A percentile compares a stretch with the other conserved stretches of the same genome.
Conservation (phyloP, 177 flowering plant species). For the Vitis hybrid region DNA sequence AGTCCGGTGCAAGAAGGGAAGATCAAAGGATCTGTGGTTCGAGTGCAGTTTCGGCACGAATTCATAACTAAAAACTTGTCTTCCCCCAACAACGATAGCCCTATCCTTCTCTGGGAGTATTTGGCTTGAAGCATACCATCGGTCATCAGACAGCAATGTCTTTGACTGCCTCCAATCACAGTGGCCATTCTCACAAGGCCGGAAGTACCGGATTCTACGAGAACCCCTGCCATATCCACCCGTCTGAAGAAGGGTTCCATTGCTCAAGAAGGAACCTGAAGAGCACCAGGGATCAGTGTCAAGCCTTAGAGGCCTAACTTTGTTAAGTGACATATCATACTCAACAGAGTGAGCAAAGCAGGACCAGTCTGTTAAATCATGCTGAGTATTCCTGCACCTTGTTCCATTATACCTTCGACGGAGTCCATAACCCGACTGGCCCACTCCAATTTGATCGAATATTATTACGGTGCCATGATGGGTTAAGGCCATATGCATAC, state of each 20-base stretch:
- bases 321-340: slow-evolving; percentile 41
- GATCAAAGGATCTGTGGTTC: slow-evolving; percentile 23
- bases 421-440: slow-evolving; percentile 38
- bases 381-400: slow-evolving; percentile 15
- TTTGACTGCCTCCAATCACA: slow-evolving; percentile 51
- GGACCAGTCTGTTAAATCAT: slow-evolving; percentile 24
- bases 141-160: slow-evolving; percentile 13
- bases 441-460: slow-evolving; percentile 51
- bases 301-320: slow-evolving; percentile 42
- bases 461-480: slow-evolving; percentile 52
- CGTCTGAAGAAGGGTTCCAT: slow-evolving; percentile 57
- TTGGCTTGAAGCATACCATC: slow-evolving; percentile 64
- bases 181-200: slow-evolving; percentile 33
- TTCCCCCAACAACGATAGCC: slow-evolving; percentile 61
- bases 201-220: slow-evolving; percentile 38
- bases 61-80: slow-evolving; percentile 44
- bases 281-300: slow-evolving; percentile 68
- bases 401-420: slow-evolving; percentile 15
- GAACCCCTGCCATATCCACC: slow-evolving; percentile 54
- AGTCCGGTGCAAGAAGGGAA: slow-evolving; percentile 53
- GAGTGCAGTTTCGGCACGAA: slow-evolving; percentile 45
- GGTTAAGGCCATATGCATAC: slow-evolving; percentile 74
- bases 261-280: slow-evolving; percentile 59
- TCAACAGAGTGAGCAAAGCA: slow-evolving; percentile 79
- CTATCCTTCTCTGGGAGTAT: slow-evolving; percentile 47